phyloP scores from a whole-genome alignment of 352 stramenopile genomes.

The Phytophthora aleatoria region DNA sequence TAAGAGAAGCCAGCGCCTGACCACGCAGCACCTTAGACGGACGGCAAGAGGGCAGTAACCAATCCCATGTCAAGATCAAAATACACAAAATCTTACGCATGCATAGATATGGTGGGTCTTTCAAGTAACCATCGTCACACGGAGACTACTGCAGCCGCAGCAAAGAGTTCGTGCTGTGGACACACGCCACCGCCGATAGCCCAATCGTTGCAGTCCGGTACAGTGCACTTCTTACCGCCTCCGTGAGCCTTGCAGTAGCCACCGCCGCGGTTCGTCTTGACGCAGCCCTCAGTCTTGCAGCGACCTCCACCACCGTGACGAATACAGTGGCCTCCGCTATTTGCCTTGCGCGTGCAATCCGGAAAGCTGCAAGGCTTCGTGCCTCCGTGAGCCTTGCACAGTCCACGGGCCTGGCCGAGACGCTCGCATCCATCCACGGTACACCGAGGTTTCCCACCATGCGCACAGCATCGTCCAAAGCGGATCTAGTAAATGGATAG shows the following conservation, averaged over 20 bases:
- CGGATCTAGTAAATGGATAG: slow-evolving; percentile 42
- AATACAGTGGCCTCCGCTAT: slow-evolving; percentile 83
- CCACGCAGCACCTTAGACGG: too few species aligned
- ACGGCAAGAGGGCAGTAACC: not conserved
- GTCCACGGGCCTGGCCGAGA: slow-evolving; percentile 57
- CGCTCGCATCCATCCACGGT: slow-evolving; percentile 71
- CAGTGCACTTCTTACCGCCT: slow-evolving; percentile 77
- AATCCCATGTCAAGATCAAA: slow-evolving; percentile 23
- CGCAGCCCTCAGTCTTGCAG: slow-evolving; percentile 69
- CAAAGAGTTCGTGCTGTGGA: slow-evolving; percentile 65
- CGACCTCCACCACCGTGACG: slow-evolving; percentile 74
- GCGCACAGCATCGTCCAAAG: slow-evolving; percentile 74
- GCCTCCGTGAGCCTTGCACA: slow-evolving; percentile 86
- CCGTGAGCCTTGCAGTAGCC: slow-evolving; percentile 82
- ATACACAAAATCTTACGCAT: slow-evolving; percentile 31
- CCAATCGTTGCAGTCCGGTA: slow-evolving; percentile 70
- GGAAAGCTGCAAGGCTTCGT: slow-evolving; percentile 64
- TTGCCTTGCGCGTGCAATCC: slow-evolving; percentile 71
- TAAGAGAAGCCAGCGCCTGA: not conserved
- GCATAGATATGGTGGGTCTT: slow-evolving; percentile 26
- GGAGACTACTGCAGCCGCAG: slow-evolving; percentile 41
- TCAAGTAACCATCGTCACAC: slow-evolving; percentile 43
- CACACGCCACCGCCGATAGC: slow-evolving; percentile 70
- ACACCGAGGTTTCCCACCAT: slow-evolving; percentile 76
- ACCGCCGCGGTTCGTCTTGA: slow-evolving; percentile 79